Percentiles rank a stretch among this genome's conserved stretches.
Conservation (phyloP, 2,329 filamentous ascomycete genomes). For the Cadophora sp. region DNA sequence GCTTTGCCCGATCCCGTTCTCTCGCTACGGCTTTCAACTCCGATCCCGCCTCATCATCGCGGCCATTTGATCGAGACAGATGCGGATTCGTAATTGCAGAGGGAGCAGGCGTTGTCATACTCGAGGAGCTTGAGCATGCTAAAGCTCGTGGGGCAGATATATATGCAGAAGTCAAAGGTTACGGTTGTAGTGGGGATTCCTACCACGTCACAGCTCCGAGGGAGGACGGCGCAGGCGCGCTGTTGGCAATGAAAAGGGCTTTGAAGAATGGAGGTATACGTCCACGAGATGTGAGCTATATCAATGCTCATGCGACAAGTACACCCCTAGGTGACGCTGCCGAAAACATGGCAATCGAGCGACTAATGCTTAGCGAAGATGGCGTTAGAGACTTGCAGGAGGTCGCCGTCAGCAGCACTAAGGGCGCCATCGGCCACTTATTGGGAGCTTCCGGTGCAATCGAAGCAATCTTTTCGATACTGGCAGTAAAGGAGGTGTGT, state of each 20-base stretch:
- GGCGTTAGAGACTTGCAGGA: slow-evolving; percentile 66
- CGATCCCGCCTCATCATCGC: slow-evolving; percentile 71
- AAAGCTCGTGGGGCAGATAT: slow-evolving; percentile 78
- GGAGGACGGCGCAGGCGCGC: slow-evolving; percentile 81
- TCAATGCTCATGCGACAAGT: slow-evolving; percentile 95
- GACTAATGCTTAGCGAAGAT: slow-evolving; percentile 75
- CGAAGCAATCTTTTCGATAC: slow-evolving; percentile 84
- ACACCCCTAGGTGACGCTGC: slow-evolving; percentile 86
- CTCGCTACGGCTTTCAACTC: slow-evolving; percentile 83
- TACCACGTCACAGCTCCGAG: slow-evolving; percentile 92
- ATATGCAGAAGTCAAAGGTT: slow-evolving; percentile 88
- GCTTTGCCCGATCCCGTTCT: slow-evolving; percentile 87
- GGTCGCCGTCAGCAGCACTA: slow-evolving; percentile 90
- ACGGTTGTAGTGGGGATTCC: slow-evolving; percentile 90
- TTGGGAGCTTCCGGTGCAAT: slow-evolving; percentile 90
- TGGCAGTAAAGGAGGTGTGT: slow-evolving; percentile 79
- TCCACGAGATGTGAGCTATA: slow-evolving; percentile 80
- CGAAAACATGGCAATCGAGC: slow-evolving; percentile 83
- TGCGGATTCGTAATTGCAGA: slow-evolving; percentile 93
- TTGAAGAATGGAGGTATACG: slow-evolving; percentile 73
- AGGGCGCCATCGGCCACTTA: slow-evolving; percentile 90
- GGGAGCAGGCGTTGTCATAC: slow-evolving; percentile 83
- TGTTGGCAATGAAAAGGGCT: slow-evolving; percentile 84
- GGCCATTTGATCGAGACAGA: slow-evolving; percentile 84
- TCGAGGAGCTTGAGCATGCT: slow-evolving; percentile 92